Percentiles rank a stretch among this genome's conserved stretches.
Evolutionary conservation across 2,329 filamentous ascomycete genomes (phyloP).

Genomic region (Xylariaceae sp.): DNA sequence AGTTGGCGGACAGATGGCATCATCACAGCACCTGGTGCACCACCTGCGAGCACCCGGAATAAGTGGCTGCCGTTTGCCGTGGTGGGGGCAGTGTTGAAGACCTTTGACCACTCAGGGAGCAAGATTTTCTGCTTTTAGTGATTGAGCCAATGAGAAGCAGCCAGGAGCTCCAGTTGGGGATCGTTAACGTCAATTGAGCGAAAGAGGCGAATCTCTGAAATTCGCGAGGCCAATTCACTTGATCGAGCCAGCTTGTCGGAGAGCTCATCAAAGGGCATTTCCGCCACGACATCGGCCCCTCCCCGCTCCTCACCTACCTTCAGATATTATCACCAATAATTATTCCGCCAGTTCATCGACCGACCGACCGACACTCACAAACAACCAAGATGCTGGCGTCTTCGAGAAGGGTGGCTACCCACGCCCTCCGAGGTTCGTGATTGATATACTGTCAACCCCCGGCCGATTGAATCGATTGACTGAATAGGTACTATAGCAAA

Average conservation of each 20-base stretch:
- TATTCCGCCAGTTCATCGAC: not conserved
- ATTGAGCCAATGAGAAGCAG: conserved; percentile 16
- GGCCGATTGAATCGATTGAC: conserved; percentile 4
- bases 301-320: conserved; percentile 17
- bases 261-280: conserved; percentile 14
- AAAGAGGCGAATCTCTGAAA: conserved; percentile 12
- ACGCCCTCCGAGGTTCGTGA: conserved; percentile 1
- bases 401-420: conserved; percentile 36
- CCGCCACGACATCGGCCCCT: conserved; percentile 7
- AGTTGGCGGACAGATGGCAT: no score
- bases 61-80: conserved; percentile 1
- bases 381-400: conserved; percentile 36
- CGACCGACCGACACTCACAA: not conserved
- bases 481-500: conserved; percentile 53
- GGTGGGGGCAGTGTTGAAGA: no score
- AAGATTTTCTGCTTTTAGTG: conserved; percentile 20
- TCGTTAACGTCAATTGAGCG: conserved; percentile 19
- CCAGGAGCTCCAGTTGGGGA: no score
- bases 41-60: no score
- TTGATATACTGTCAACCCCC: no score
- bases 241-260: conserved; percentile 9
- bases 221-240: conserved; percentile 15
- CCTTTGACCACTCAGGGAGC: conserved; percentile 15
- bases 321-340: not conserved
- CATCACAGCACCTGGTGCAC: no score